Evolutionary conservation across 2,329 filamentous ascomycete species (phyloP), one percentile per base, ranked within the genome.

Genomic region (Neopestalotiopsis sp.): DNA sequence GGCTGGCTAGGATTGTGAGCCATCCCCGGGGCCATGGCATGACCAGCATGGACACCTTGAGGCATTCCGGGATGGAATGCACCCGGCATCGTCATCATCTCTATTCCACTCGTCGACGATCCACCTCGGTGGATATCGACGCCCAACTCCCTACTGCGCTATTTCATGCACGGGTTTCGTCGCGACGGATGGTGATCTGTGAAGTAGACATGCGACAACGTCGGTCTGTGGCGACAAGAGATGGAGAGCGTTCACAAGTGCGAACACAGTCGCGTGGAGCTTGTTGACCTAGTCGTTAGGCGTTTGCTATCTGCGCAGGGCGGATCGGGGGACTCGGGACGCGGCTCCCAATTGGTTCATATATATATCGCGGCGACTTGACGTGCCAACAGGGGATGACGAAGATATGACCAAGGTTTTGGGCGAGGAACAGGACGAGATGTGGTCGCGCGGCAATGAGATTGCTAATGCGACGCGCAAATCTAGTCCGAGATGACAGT

Each of bases 61-160:
- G 86, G 91, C 89, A 94, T 92, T 78, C 85, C 89, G 73, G 90
- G 90, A 83, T 93, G 91, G 80, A 91, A 90, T 77, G 90, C 92
- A 76, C 88, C 88, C 72, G 84, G 85, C 82, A 91, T 88, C 81
- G 88, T 90, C 91, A 94, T 94, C 91, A 92, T 93, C 77, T 84
- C 78, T 75, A 65, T 69, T 71, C 68, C 56, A 71, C 65, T 67
- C 65, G 83, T 82, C 86, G 85, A 85, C 78, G 84, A 86, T 85
- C 86, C 87, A 89, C 87, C 63, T 75, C 75, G 76, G 86, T 88
- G 87, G 87, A 88, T 86, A 85, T 86, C 85, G 85, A 88, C 84
- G 76, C 76, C 73, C 74, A 76, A 75, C 76, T 76, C 77, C 79
- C 65, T 38, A 17, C 74, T 74, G 78, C 77, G 79, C 79, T 84